Evolutionary conservation across 2,329 filamentous ascomycete genomes (phyloP), one percentile per base, ranked within the genome.

Genomic region (Phaeomoniella chlamydospora): DNA sequence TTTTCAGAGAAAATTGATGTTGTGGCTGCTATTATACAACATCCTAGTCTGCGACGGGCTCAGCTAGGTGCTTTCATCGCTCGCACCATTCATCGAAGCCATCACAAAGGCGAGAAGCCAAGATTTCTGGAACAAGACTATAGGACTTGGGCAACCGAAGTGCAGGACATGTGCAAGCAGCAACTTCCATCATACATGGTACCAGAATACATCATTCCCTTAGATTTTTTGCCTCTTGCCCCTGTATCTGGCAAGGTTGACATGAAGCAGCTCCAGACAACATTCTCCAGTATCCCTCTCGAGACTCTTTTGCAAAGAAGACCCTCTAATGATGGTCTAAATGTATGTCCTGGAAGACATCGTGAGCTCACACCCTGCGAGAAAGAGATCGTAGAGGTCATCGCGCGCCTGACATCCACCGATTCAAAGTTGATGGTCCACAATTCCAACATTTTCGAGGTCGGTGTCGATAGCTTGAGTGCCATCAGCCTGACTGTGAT

Each of bases 11-110:
- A 86, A 50, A 78, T 17, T 13, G n/a, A 13, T 34, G 32, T 34
- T 18, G 32, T 18, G 16, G 4, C 16, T 6, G 17, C 18, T 6
- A 26, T 26, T 26, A 6, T 26, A 6, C 6, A 26, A 26, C 22
- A 26, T 17, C 10, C 80, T 14, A 80, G 86, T 46, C 58, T 87
- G 0, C 80, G 80, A 2, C 72, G 75, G 13, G 71, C 84, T 3
- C 53, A 86, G 29, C 70, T 71, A 6, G 69, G 72, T 1, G 81
- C 87, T 48, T 72, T 74, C 2, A 61, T 68, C 2, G 67, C 87
- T 4, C 72, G 80, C 4, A 70, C 76, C 1, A 26, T 6, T n/a
- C n/a, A 9, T 9, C 9, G 9, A 6, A 6, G n/a, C 9, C 6
- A 9, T 6, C 6, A 26, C 9, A 26, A n/a, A 6, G 6, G 9